Percentiles rank a stretch among this genome's conserved stretches.
Evolutionary conservation across 495 filamentous ascomycete genomes (phyloP).

Genomic region (Parmelia sp.): DNA sequence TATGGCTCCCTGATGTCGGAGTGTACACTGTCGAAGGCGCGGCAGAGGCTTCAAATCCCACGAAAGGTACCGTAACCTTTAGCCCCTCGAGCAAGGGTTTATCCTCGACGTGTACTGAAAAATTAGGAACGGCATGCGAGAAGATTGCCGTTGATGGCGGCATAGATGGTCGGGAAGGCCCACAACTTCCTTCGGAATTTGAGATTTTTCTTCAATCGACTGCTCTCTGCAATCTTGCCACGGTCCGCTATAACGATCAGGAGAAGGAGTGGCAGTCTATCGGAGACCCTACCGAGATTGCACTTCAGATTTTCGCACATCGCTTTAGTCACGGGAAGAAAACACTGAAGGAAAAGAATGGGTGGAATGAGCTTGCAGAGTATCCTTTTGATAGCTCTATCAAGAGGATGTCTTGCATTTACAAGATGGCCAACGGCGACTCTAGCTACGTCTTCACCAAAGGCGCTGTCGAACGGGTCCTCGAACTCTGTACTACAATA

Average conservation of each 20-base stretch:
- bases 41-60: constrained; percentile 54
- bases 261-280: constrained; percentile 59
- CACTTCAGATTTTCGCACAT: constrained; percentile 70
- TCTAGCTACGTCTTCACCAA: constrained; percentile 57
- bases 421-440: constrained; percentile 32
- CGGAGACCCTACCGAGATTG: constrained; percentile 80
- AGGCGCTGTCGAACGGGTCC: constrained; percentile 58
- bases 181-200: constrained; percentile 38
- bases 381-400: constrained; percentile 77
- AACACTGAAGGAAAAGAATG: constrained; percentile 43
- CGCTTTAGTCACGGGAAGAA: constrained; percentile 60
- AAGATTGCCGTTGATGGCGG: background rate
- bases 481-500: constrained; percentile 51
- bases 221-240: constrained; percentile 74
- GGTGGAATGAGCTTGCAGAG: constrained; percentile 62
- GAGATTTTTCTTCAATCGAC: constrained; percentile 60
- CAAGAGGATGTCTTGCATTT: constrained; percentile 80
- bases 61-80: constrained; percentile 47
- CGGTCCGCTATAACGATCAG: constrained; percentile 52
- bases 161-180: constrained; percentile 32
- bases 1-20: constrained; percentile 60
- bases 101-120: constrained; percentile 30
- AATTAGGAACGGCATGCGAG: constrained; percentile 6
- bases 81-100: constrained; percentile 30
- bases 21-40: constrained; percentile 46